These are phyloP conservation scores for Syzygium aromaticum DNA, from an alignment of 345 rosid species.

Conservation along the genomic window DNA sequence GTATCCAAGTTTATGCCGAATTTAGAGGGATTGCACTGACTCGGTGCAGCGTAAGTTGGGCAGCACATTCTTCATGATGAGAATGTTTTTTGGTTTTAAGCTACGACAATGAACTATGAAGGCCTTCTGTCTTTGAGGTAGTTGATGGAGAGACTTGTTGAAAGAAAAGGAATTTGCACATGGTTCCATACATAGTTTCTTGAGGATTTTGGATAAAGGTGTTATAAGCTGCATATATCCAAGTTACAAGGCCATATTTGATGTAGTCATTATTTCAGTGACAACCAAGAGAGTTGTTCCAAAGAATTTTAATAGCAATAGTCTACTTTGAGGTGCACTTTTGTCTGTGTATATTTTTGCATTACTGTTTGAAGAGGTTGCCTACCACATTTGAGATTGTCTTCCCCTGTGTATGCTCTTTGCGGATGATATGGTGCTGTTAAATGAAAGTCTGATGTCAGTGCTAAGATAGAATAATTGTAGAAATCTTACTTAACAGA, in stretches of 20 bases:
- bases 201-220: not conserved
- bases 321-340: not conserved
- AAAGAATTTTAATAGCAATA: not conserved
- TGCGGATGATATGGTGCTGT: not conserved
- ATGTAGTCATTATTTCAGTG: not conserved
- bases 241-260: not conserved
- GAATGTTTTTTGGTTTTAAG: not conserved
- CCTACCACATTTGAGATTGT: not conserved
- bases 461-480: not conserved
- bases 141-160: not conserved
- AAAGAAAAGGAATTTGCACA: not conserved
- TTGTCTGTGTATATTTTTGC: not conserved
- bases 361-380: not conserved
- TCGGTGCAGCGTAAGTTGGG: not conserved
- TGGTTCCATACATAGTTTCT: not conserved
- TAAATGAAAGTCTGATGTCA: not conserved
- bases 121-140: not conserved
- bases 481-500: not conserved
- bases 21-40: not conserved
- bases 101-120: not conserved
- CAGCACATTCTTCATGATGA: not conserved
- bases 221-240: not conserved
- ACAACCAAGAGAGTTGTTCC: not conserved
- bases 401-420: not conserved
- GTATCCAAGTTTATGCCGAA: not conserved